Base-by-base conservation (phyloP, 2,329 filamentous ascomycete species). In the Pyricularia sp. region DNA sequence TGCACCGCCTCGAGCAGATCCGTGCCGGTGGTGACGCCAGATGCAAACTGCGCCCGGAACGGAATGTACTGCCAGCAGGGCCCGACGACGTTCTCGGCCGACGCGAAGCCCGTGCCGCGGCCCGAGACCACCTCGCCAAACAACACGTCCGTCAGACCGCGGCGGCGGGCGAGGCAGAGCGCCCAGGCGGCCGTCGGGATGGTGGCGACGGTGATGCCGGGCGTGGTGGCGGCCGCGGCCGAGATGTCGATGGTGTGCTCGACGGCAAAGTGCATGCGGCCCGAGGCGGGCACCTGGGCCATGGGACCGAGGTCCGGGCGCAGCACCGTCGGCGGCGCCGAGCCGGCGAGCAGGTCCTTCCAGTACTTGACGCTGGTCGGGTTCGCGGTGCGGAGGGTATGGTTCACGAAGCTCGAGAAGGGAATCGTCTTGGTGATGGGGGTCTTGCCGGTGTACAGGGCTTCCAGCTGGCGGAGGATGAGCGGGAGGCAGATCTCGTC, bases 21-120 rank as follows among this genome's bases (percentile, higher is more conserved):
- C 2, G 81, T 71, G 0, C 79, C 84, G 3, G 81, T 86, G 83
- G 85, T 42, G 10, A 25, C 86, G 2, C 76, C 74, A 0, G 80
- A 73, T 2, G 80, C 78, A 73, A 91, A 86, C 31, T 78, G 78
- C 17, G 23, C 67, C 25, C 89, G 83, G 50, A 90, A 83, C 0
- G 89, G 89, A 0, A 89, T 82, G 73, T 90, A 88, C 72, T 91
- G 88, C 82, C 88, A 88, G 70, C 87, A 89, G 0, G 89, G 89
- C 0, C 89, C 89, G 64, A 86, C 82, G 65, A 90, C 85, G 68
- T 79, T 79, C 70, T 88, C 85, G 25, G 84, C 83, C 59, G 81
- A 81, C 20, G 83, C 79, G 0, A 88, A 79, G 69, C 84, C 85
- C 23, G 86, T 61, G 58, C 58, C 83, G 65, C 89, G 84, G 0